A percentile compares a stretch with the other conserved stretches of the same genome.
phyloP scores from a whole-genome alignment of 148 eudicot genomes.

The Suaeda aralocaspica region DNA sequence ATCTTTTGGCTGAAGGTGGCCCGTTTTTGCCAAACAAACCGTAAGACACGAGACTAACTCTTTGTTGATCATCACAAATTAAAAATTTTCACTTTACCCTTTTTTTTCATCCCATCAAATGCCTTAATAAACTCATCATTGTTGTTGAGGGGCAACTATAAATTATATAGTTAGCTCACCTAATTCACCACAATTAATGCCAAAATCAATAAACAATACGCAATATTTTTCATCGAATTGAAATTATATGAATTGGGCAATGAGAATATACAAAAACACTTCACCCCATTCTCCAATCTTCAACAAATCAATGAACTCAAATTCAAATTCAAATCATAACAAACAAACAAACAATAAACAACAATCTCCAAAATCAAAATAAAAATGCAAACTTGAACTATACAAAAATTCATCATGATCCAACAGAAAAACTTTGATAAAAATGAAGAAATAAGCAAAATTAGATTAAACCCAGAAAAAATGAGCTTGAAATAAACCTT shows the following conservation, averaged over 20 bases:
- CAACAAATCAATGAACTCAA: neutral
- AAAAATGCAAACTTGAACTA: neutral
- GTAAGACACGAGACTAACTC: too few relatives aligned
- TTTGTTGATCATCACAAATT: neutral
- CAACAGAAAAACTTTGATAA: neutral
- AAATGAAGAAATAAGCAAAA: neutral
- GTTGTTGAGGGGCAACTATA: neutral
- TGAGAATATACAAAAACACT: neutral
- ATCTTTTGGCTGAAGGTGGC: too few relatives aligned
- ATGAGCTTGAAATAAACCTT: slow-evolving; percentile 31
- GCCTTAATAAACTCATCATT: neutral
- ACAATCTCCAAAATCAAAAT: neutral
- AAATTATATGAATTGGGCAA: neutral
- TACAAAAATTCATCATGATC: neutral
- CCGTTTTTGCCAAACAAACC: too few relatives aligned
- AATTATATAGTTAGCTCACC: neutral
- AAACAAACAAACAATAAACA: neutral
- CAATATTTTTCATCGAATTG: neutral
- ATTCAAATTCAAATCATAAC: neutral
- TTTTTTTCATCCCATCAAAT: neutral
- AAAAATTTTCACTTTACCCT: neutral
- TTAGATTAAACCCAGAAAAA: slow-evolving; percentile 9
- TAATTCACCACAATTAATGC: neutral
- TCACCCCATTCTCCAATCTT: neutral
- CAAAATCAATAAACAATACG: neutral